Evolutionary conservation across 768 basidiomycete genomes (phyloP), one percentile per base, ranked within the genome.

Genomic region (Panellus pusillus): DNA sequence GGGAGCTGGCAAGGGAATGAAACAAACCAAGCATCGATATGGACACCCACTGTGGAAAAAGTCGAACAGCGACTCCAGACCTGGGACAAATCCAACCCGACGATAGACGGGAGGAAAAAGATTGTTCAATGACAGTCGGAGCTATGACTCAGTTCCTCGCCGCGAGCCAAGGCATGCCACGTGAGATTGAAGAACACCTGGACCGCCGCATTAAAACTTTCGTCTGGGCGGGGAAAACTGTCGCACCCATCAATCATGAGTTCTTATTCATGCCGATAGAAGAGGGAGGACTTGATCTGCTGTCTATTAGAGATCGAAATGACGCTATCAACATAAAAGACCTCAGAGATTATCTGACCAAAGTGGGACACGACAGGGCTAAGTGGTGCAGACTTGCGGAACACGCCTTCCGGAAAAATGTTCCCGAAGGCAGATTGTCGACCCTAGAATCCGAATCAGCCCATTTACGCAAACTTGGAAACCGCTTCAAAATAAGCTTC

Each of bases 91-190:
- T 15, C 32, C 0, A 12, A 52, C 7, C 69, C 69, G 0, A 66
- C 68, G 0, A 32, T 70, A 0, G 54, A 62, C 0, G 61, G 59
- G 0, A 29, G 63, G 40, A 38, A 52, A 0, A 56, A 62, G 2
- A 63, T 72, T 19, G 48, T 65, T 1, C 66, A 71, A 62, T 66
- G 42, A 42, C 44, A 0, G 44, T 67, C 0, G 67, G 67, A 0
- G 66, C 62, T 0, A 61, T 63, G 53, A 65, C 69, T 0, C 71
- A 73, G 51, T 73, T 67, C 60, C 62, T 70, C 1, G 64, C 65
- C 0, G 58, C 55, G 15, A 69, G 68, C 0, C 70, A 70, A 39
- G 66, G 65, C 0, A 72, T 72, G 69, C 70, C 68, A 5, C 15
- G 36, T 1, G 27, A 51, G 0, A 43, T 66, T 0, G 58, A 63